Evolutionary conservation across 805 yeast species (phyloP).

Genomic region (Metschnikowia hibisci): DNA sequence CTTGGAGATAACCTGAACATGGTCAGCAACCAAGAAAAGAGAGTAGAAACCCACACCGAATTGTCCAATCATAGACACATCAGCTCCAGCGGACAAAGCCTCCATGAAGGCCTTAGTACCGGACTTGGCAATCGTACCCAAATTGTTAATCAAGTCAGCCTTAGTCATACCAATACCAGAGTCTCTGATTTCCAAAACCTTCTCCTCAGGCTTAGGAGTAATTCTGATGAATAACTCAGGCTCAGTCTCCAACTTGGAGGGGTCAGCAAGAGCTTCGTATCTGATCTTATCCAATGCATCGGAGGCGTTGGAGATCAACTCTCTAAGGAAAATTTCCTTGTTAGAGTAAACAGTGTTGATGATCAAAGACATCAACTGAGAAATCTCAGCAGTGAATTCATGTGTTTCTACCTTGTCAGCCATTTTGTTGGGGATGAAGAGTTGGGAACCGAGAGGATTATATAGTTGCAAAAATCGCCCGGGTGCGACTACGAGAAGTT

Average conservation of each 20-base stretch:
- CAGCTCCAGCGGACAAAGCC: conserved; percentile 99
- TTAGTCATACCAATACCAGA: conserved; percentile 99
- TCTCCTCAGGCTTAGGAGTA: conserved; percentile 93
- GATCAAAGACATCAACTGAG: conserved; percentile 99
- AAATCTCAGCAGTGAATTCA: conserved; percentile 99
- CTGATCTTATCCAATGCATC: conserved; percentile 99
- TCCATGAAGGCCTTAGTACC: conserved; percentile 99
- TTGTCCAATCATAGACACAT: conserved; percentile 99
- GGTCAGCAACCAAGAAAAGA: conserved; percentile 97
- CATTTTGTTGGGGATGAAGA: conserved; percentile 28
- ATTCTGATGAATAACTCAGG: conserved; percentile 96
- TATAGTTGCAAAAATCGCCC: conserved; percentile 13
- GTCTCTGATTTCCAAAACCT: conserved; percentile 95
- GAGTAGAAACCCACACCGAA: conserved; percentile 99
- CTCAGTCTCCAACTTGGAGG: conserved; percentile 86
- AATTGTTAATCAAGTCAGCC: conserved; percentile 96
- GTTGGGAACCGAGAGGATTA: conserved; percentile 4
- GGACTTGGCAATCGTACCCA: conserved; percentile 99
- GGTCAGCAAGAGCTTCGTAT: conserved; percentile 92
- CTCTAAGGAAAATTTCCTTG: conserved; percentile 99
- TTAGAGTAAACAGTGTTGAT: conserved; percentile 99
- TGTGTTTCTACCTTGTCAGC: conserved; percentile 68
- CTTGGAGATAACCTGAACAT: conserved; percentile 96
- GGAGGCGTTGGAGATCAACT: conserved; percentile 95
- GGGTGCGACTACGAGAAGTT: conserved; percentile 20